These are phyloP conservation scores for Solanum sitiens DNA, from an alignment of 257 asterid species.

Conservation along the genomic window DNA sequence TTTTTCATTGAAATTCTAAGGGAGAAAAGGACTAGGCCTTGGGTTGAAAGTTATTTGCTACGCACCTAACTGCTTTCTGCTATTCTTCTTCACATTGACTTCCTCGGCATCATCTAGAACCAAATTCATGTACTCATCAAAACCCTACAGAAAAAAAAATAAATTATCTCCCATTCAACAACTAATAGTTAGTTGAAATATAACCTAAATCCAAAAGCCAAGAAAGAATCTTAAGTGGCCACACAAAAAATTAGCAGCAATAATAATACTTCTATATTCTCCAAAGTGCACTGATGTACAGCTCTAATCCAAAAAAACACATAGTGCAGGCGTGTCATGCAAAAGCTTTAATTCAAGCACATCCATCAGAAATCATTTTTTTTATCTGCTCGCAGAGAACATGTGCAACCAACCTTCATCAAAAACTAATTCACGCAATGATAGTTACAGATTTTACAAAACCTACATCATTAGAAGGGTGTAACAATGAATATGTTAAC, in stretches of 20 bases:
- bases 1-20: neutral
- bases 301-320: neutral
- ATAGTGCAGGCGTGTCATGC: neutral
- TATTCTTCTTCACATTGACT: neutral
- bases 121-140: conserved; percentile 2
- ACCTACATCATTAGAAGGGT: neutral
- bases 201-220: neutral
- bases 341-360: neutral
- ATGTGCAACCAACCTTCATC: neutral
- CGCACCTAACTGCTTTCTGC: neutral
- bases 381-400: neutral
- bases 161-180: neutral
- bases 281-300: neutral
- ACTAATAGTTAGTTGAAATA: neutral
- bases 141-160: neutral
- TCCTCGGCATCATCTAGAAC: neutral
- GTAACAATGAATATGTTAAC: neutral
- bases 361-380: neutral
- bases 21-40: neutral
- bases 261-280: neutral
- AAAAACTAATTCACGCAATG: neutral
- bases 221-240: neutral
- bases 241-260: neutral
- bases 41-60: neutral
- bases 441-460: neutral